Conservation (phyloP, 371 early-diverging fungal genomes). For the Mucor piriformis region DNA sequence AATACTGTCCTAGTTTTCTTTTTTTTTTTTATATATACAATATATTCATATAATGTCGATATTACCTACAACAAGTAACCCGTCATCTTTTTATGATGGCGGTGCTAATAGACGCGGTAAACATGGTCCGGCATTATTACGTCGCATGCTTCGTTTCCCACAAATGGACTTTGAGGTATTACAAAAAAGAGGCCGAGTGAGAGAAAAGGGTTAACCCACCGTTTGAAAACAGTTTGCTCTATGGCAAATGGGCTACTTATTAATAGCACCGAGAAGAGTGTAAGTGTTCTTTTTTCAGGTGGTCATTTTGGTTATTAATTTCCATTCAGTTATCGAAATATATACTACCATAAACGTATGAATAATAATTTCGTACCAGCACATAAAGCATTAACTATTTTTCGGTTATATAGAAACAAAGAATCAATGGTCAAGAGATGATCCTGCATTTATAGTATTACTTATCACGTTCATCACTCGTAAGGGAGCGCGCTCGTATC, state of each 20-base stretch:
- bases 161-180: slow-evolving; percentile 87
- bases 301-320: slow-evolving; percentile 79
- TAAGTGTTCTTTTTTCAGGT: slow-evolving; percentile 53
- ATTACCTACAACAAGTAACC: slow-evolving; percentile 9
- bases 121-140: slow-evolving; percentile 26
- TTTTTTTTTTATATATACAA: neutral
- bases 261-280: slow-evolving; percentile 87
- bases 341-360: slow-evolving; percentile 92
- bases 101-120: slow-evolving; percentile 1
- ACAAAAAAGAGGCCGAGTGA: too few species aligned
- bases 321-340: slow-evolving; percentile 88
- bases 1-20: neutral
- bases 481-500: too few species aligned
- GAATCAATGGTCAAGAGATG: slow-evolving; percentile 95
- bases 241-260: slow-evolving; percentile 91
- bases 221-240: slow-evolving; percentile 29
- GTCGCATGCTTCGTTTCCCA: slow-evolving; percentile 71
- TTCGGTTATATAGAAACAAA: slow-evolving; percentile 78
- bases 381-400: neutral
- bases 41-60: slow-evolving; percentile 12
- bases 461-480: slow-evolving; percentile 61
- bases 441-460: slow-evolving; percentile 88
- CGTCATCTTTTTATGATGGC: slow-evolving; percentile 4
- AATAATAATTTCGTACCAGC: too few species aligned
- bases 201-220: too few species aligned